Percentiles rank a stretch among this genome's conserved stretches.
Evolutionary conservation across 305 asterid genomes (phyloP).

Genomic region (Fraxinus nigra): DNA sequence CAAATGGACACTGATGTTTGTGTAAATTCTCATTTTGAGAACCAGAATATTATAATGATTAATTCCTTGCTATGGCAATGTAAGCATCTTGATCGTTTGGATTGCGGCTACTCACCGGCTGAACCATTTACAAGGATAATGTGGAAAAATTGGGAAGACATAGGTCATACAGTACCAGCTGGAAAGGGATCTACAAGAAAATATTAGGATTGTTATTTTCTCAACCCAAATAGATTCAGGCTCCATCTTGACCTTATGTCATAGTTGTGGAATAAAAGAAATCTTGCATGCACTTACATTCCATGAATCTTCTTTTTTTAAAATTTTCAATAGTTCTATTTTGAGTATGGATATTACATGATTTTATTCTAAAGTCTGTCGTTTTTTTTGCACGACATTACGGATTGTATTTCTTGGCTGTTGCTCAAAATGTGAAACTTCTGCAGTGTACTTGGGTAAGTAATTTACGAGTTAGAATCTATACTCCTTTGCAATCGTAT

Average conservation of each 20-base stretch:
- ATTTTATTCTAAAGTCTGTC: conserved; percentile 15
- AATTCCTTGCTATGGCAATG: background rate
- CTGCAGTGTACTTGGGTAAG: conserved; percentile 88
- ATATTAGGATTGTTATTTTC: background rate
- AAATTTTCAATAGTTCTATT: background rate
- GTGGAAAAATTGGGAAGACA: background rate
- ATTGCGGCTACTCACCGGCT: background rate
- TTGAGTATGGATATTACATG: background rate
- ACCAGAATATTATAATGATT: background rate
- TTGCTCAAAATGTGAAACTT: conserved; percentile 24
- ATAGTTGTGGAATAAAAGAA: background rate
- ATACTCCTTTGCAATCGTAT: background rate
- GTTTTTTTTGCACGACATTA: conserved; percentile 29
- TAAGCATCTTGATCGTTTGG: background rate
- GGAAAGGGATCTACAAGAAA: background rate
- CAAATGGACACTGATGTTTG: background rate
- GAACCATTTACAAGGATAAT: background rate
- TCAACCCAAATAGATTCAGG: background rate
- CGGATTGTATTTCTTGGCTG: conserved; percentile 32
- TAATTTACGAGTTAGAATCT: conserved; percentile 9
- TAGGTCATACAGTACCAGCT: background rate
- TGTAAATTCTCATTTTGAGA: background rate
- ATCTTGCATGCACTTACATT: background rate
- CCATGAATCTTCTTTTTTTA: background rate
- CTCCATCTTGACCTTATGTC: background rate